Evolutionary conservation across 2,329 filamentous ascomycete species (phyloP), one percentile per base, ranked within the genome.

Genomic region (Paraconiothyrium brasiliense): DNA sequence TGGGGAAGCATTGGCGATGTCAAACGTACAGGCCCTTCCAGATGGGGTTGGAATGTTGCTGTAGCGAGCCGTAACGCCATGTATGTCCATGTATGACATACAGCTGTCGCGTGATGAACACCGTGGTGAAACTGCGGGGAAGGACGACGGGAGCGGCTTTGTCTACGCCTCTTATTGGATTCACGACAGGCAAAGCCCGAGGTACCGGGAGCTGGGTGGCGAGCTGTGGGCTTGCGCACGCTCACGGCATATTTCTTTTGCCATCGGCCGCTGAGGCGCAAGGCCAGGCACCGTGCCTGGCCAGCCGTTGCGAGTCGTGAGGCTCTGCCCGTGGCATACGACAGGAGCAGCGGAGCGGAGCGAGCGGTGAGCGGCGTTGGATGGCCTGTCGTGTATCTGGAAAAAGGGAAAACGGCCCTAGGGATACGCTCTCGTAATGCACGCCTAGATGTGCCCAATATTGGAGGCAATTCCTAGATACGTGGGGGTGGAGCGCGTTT

Each of bases 1-100:
- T 76, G 76, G 76, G 76, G 77, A 77, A 78, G 64, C 68, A 73
- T 66, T 69, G 66, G 65, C 51, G 57, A 54, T 39, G 66, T 41
- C 39, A 20, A 41, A 30, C 5, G 39, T 41, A 41, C 39, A n/a
- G 39, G 16, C 39, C 16, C 16, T 20, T 41, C 39, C 39, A n/a
- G 39, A 41, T 20, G 39, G 39, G 35, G 39, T 16, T 41, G 16
- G 39, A n/a, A 41, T n/a, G 13, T 44, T 55, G 59, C 48, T 52
- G 69, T 69, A 68, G 70, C 70, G 64, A 67, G 57, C 64, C 56
- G 65, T 68, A 67, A 67, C 61, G 62, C 11, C 11, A 65, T 70
- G 65, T 44, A 44, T 8, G 41, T 20, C 41, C 37, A 41, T 41
- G 37, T 50, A 69, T 69, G 70, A 66, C 67, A 67, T 67, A 44